These are phyloP conservation scores for Acorus gramineus DNA, from an alignment of 106 monocot species.

Conservation along the genomic window DNA sequence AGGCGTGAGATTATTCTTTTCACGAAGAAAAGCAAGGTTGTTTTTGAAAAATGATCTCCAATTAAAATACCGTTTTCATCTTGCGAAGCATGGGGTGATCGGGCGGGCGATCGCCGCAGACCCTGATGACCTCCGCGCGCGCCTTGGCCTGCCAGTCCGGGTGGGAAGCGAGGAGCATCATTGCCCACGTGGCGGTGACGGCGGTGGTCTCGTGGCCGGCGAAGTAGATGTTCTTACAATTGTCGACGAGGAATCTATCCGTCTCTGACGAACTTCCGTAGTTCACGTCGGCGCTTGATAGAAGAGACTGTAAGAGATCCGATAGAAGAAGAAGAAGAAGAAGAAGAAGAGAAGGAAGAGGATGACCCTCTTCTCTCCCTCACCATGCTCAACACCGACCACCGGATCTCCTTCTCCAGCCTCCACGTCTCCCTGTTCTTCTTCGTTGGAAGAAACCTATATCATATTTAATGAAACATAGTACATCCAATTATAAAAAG, in stretches of 20 bases:
- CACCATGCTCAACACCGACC: no score
- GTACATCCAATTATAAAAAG: neutral
- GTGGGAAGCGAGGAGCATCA: neutral
- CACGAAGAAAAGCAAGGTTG: neutral
- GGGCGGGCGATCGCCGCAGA: slow-evolving; percentile 2
- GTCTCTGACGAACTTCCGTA: no score
- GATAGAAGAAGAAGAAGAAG: no score
- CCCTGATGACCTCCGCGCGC: neutral
- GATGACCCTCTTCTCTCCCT: no score
- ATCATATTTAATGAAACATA: neutral
- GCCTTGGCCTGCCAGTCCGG: neutral
- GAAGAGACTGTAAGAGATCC: neutral
- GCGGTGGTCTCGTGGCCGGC: neutral
- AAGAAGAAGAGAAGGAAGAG: no score
- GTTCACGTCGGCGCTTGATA: neutral
- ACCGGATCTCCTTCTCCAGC: slow-evolving; percentile 5
- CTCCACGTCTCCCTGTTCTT: slow-evolving; percentile 37
- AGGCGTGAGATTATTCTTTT: neutral
- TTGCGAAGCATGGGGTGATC: neutral
- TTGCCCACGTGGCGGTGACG: neutral
- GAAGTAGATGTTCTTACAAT: no score
- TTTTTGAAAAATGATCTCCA: neutral
- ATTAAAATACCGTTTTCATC: neutral
- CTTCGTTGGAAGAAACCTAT: slow-evolving; percentile 47
- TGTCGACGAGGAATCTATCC: no score